Percentiles rank a stretch among this genome's conserved stretches.
phyloP scores from a whole-genome alignment of 2,329 filamentous ascomycete species.

The Xylariaceae sp. region DNA sequence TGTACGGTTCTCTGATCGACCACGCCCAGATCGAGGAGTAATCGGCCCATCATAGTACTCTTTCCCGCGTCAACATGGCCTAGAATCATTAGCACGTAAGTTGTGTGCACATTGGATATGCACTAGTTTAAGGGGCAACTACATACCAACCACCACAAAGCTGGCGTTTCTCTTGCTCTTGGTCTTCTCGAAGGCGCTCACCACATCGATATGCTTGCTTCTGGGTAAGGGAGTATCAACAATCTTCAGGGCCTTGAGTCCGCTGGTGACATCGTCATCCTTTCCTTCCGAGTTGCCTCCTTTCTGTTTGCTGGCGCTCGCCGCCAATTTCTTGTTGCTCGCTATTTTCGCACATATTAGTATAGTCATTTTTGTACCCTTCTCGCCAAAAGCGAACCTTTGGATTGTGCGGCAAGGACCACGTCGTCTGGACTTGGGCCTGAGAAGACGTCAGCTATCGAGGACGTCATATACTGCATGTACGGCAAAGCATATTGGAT shows the following conservation, averaged over 20 bases:
- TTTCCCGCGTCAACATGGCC: slow-evolving; percentile 97
- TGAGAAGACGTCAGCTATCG: slow-evolving; percentile 62
- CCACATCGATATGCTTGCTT: slow-evolving; percentile 78
- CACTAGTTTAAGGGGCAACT: background rate
- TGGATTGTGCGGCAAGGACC: slow-evolving; percentile 79
- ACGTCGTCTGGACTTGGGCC: slow-evolving; percentile 88
- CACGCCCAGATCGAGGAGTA: slow-evolving; percentile 81
- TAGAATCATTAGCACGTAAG: slow-evolving; percentile 33
- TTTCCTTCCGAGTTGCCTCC: slow-evolving; percentile 31
- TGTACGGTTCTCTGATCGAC: slow-evolving; percentile 85
- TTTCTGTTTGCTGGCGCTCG: slow-evolving; percentile 38
- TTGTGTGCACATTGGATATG: background rate
- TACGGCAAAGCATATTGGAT: slow-evolving; percentile 45
- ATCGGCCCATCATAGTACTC: slow-evolving; percentile 93
- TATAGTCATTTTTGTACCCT: slow-evolving; percentile 46
- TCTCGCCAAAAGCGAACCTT: slow-evolving; percentile 66
- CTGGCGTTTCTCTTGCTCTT: slow-evolving; percentile 75
- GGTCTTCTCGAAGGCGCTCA: slow-evolving; percentile 71
- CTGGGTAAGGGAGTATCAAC: slow-evolving; percentile 53
- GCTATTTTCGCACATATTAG: slow-evolving; percentile 47
- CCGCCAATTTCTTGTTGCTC: slow-evolving; percentile 41
- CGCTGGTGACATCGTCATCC: slow-evolving; percentile 31
- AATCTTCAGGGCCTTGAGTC: slow-evolving; percentile 40
- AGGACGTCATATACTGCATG: slow-evolving; percentile 40
- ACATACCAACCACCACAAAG: slow-evolving; percentile 84